A percentile compares a stretch with the other conserved stretches of the same genome.
Evolutionary conservation across 345 rosid species (phyloP).

Genomic region (Capsella bursapastoris): DNA sequence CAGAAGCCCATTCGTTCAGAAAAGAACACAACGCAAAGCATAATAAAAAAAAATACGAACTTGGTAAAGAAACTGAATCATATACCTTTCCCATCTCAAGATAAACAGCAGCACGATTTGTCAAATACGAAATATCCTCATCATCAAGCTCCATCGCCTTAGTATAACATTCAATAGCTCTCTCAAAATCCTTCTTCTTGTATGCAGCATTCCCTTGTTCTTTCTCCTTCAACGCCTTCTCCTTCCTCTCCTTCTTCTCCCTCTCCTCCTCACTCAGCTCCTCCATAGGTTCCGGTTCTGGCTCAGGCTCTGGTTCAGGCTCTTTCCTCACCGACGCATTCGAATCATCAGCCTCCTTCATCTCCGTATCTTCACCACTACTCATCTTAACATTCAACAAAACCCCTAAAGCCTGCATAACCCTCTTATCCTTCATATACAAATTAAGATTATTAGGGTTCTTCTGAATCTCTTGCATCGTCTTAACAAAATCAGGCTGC

Average conservation of each 20-base stretch:
- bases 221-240: conserved; percentile 65
- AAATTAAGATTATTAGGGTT: conserved; percentile 76
- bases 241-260: conserved; percentile 47
- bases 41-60: background rate
- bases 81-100: conserved; percentile 86
- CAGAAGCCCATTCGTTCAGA: background rate
- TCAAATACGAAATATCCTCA: conserved; percentile 79
- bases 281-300: conserved; percentile 39
- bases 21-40: background rate
- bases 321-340: conserved; percentile 32
- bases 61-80: background rate
- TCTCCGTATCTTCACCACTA: conserved; percentile 58
- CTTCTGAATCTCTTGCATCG: conserved; percentile 91
- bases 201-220: conserved; percentile 86
- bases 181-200: conserved; percentile 92
- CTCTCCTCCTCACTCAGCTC: conserved; percentile 47
- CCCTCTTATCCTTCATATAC: conserved; percentile 89
- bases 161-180: conserved; percentile 74
- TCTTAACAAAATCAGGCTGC: conserved; percentile 81
- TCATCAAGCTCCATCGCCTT: conserved; percentile 89
- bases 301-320: conserved; percentile 38
- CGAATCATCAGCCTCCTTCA: conserved; percentile 56
- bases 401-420: conserved; percentile 94
- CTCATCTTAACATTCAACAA: conserved; percentile 73
- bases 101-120: conserved; percentile 95